Percentiles rank a stretch among this genome's conserved stretches.
phyloP scores from a whole-genome alignment of 2,329 filamentous ascomycete species.

The Aureobasidium sp. region DNA sequence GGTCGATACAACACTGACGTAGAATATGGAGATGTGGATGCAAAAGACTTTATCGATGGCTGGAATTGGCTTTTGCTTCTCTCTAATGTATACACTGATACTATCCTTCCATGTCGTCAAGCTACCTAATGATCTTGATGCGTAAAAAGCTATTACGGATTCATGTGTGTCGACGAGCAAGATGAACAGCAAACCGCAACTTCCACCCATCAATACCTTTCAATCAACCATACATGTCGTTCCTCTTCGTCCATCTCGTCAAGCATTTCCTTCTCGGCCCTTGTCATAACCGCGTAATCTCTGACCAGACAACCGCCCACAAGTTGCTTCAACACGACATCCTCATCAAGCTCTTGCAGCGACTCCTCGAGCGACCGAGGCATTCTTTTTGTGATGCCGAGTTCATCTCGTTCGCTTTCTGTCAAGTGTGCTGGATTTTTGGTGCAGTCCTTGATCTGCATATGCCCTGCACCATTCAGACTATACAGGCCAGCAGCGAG shows the following conservation, averaged over 20 bases:
- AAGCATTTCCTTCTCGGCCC: conserved; percentile 46
- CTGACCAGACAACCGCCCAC: conserved; percentile 45
- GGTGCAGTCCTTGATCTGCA: conserved; percentile 46
- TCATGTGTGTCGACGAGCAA: neutral
- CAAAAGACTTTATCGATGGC: too few species aligned
- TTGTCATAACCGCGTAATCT: conserved; percentile 52
- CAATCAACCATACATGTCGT: conserved; percentile 52
- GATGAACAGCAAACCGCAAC: neutral
- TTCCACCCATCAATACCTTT: conserved; percentile 48
- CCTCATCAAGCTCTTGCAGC: conserved; percentile 41
- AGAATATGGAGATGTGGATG: too few species aligned
- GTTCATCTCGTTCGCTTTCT: conserved; percentile 36
- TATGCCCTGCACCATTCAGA: conserved; percentile 33
- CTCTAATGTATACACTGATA: too few species aligned
- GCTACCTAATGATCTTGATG: too few species aligned
- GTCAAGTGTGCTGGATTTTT: conserved; percentile 44
- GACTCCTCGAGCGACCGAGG: conserved; percentile 49
- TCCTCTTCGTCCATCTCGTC: conserved; percentile 39
- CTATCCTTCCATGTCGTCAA: too few species aligned
- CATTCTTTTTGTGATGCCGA: conserved; percentile 47
- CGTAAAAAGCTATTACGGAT: too few species aligned
- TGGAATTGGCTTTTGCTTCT: too few species aligned
- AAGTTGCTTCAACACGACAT: conserved; percentile 38
- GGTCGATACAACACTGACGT: too few species aligned
- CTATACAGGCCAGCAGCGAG: conserved; percentile 53